Evolutionary conservation across 2,329 filamentous ascomycete species (phyloP), one percentile per base, ranked within the genome.

Genomic region (Talaromyces sp.): DNA sequence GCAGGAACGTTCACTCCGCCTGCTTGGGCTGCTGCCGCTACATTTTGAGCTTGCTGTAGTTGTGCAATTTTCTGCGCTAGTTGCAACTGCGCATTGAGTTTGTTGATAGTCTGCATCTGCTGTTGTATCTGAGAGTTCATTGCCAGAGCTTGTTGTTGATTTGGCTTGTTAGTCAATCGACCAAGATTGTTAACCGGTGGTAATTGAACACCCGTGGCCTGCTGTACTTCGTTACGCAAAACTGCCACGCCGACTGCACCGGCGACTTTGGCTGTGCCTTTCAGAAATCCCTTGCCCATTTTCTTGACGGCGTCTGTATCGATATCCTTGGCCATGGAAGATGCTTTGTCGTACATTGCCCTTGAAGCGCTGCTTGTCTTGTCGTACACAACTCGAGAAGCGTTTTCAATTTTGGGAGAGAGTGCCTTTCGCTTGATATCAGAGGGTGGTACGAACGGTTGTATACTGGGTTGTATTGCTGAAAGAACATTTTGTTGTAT

Each of bases 231-330:
- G 4, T 58, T 31, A 38, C 59, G 50, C 14, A 55, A 26, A n/a
- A 57, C 52, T 13, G 38, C 26, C 0, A 31, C 55, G 17, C 50
- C 56, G 1, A 61, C 51, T 31, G 59, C 56, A 3, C 55, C 59
- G n/a, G 59, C 59, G 21, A 58, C 38, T 52, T 54, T 57, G 4
- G 51, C 59, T 11, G 58, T 55, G 11, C 52, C 58, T 32, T 58
- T 61, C n/a, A 56, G 50, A 19, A 61, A 27, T 13, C 46, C 58
- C 17, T 58, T 61, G 24, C 59, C 59, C 10, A 61, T 38, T 19
- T 58, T 58, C 10, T 61, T 61, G 35, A 61, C 27, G 9, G 51
- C 46, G 13, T 61, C 59, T 13, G 54, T 61, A 50, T 61, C 59
- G 14, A 61, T 55, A 3, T 58, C 56, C 7, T 54, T 57, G 27